Conservation (phyloP, 306 rosid species). For the Senna tora region DNA sequence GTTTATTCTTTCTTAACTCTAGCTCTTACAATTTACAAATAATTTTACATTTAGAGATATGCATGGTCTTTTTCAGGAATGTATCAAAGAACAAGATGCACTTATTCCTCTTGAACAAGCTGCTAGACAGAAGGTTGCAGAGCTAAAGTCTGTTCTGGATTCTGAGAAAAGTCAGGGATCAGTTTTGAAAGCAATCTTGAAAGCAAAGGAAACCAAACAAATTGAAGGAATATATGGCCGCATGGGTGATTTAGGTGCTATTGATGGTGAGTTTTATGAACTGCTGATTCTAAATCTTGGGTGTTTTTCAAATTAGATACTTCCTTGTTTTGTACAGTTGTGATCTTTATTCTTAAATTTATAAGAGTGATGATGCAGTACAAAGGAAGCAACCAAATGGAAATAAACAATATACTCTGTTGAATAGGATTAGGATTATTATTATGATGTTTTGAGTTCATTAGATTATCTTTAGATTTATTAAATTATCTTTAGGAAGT, state of each 20-base stretch:
- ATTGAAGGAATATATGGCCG: constrained; percentile 95
- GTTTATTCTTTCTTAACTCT: constrained; percentile 17
- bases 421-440: too few relatives aligned
- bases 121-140: constrained; percentile 97
- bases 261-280: constrained; percentile 65
- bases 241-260: constrained; percentile 98
- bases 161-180: constrained; percentile 95
- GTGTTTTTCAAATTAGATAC: constrained; percentile 17
- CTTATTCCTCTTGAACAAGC: constrained; percentile 87
- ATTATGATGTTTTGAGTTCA: too few relatives aligned
- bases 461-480: too few relatives aligned
- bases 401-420: too few relatives aligned
- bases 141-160: constrained; percentile 80
- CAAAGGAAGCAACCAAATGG: too few relatives aligned
- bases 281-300: constrained; percentile 17
- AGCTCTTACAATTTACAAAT: background rate
- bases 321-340: constrained; percentile 14
- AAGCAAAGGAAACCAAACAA: constrained; percentile 74
- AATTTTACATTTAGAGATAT: constrained; percentile 33
- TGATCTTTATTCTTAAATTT: constrained; percentile 20
- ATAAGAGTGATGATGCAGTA: background rate
- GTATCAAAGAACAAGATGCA: constrained; percentile 73
- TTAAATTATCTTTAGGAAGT: too few relatives aligned
- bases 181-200: constrained; percentile 76
- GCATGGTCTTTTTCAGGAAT: constrained; percentile 56